A percentile compares a stretch with the other conserved stretches of the same genome.
phyloP scores from a whole-genome alignment of 1,284 basidiomycete species.

The Anthracocystis setariae region DNA sequence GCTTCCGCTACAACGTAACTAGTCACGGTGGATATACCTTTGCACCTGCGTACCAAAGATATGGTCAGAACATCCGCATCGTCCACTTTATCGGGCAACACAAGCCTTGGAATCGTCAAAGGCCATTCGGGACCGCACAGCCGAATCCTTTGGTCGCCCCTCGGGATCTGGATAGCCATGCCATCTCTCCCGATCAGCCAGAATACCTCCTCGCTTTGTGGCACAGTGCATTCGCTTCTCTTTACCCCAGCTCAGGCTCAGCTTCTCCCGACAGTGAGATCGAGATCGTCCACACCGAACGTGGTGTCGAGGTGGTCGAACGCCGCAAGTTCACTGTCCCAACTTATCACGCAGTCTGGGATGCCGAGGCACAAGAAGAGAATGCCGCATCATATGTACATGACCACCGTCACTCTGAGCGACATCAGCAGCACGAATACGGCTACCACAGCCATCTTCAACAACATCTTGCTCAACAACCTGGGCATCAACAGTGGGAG shows the following conservation, averaged over 20 bases:
- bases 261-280: conserved; percentile 50
- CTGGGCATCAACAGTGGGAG: conserved; percentile 64
- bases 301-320: conserved; percentile 68
- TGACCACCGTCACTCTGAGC: neutral
- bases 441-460: neutral
- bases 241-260: conserved; percentile 75
- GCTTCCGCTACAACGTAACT: conserved; percentile 87
- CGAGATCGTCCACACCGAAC: conserved; percentile 52
- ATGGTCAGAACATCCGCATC: conserved; percentile 84
- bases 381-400: neutral
- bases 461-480: conserved; percentile 35
- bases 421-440: too few species aligned
- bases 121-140: conserved; percentile 50
- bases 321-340: conserved; percentile 74
- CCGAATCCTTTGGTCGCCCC: conserved; percentile 61
- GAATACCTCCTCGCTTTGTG: conserved; percentile 88
- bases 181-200: conserved; percentile 50
- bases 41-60: conserved; percentile 92
- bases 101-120: conserved; percentile 83
- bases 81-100: conserved; percentile 93
- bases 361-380: conserved; percentile 68
- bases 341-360: conserved; percentile 80
- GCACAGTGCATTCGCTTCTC: conserved; percentile 87
- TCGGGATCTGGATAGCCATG: conserved; percentile 67
- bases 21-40: conserved; percentile 97